phyloP scores from a whole-genome alignment of 2,329 filamentous ascomycete species.

The Aspergillus aculeatinus region DNA sequence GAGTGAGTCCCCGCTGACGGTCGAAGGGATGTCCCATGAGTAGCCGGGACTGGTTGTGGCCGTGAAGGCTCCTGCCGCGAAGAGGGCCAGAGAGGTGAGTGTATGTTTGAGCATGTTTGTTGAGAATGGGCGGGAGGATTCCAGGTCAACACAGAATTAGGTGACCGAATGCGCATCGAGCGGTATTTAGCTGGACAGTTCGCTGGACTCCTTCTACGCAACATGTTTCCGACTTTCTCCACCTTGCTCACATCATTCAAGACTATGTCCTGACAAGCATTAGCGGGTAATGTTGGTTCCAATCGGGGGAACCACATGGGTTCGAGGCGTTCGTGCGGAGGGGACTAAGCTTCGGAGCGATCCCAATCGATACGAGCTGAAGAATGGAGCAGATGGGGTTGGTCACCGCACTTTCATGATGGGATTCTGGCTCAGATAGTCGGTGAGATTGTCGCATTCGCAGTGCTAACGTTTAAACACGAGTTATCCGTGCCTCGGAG shows the following conservation, averaged over 20 bases:
- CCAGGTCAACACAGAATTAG: background rate
- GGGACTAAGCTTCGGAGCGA: background rate
- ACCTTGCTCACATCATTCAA: background rate
- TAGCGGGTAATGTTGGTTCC: background rate
- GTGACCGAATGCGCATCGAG: background rate
- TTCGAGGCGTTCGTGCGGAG: background rate
- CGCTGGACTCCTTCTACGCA: background rate
- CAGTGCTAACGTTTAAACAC: too few relatives aligned
- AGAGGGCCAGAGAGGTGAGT: background rate
- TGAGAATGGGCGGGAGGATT: background rate
- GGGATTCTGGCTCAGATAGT: too few relatives aligned
- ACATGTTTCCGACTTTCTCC: background rate
- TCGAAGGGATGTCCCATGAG: background rate
- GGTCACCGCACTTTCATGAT: too few relatives aligned
- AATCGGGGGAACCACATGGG: background rate
- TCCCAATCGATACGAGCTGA: background rate
- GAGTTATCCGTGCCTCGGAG: too few relatives aligned
- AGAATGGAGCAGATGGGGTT: too few relatives aligned
- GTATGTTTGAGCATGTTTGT: background rate
- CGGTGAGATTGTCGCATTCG: too few relatives aligned
- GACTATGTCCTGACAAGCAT: background rate
- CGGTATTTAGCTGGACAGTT: background rate
- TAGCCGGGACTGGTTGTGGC: background rate
- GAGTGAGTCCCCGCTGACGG: background rate
- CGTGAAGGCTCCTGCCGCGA: background rate